These are phyloP conservation scores for Cyberlindnera sargentensis DNA, from an alignment of 805 yeast species.

Conservation along the genomic window DNA sequence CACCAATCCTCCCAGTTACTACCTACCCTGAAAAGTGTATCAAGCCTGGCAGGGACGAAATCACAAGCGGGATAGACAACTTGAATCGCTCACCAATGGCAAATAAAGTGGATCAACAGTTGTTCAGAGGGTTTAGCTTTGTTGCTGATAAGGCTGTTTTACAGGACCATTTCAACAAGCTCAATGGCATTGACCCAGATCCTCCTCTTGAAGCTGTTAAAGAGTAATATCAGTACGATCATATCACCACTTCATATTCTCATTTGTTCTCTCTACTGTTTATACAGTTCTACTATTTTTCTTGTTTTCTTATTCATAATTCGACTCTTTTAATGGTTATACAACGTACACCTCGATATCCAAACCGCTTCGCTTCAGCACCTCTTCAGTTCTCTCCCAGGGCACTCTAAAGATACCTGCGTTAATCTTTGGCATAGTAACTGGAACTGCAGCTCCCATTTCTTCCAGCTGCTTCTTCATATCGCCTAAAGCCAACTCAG, in stretches of 20 bases:
- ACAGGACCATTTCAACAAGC: slow-evolving; percentile 16
- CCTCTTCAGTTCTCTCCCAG: slow-evolving; percentile 61
- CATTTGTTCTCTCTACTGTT: too few relatives aligned
- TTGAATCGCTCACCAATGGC: too few relatives aligned
- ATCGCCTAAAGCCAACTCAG: slow-evolving; percentile 43
- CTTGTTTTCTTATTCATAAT: too few relatives aligned
- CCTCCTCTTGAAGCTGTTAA: background rate
- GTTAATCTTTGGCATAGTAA: slow-evolving; percentile 73
- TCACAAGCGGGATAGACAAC: too few relatives aligned
- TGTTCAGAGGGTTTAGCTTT: slow-evolving; percentile 39
- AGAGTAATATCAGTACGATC: background rate
- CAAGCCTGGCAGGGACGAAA: too few relatives aligned
- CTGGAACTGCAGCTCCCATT: slow-evolving; percentile 1
- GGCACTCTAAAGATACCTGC: slow-evolving; percentile 78
- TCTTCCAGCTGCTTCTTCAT: slow-evolving; percentile 32
- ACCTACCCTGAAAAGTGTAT: too few relatives aligned
- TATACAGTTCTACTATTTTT: too few relatives aligned
- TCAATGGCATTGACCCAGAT: background rate
- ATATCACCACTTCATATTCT: too few relatives aligned
- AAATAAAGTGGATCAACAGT: slow-evolving; percentile 6
- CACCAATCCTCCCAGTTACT: slow-evolving; percentile 36
- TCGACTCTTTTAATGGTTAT: background rate
- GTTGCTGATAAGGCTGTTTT: slow-evolving; percentile 34
- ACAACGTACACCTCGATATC: slow-evolving; percentile 43
- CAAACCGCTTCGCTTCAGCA: slow-evolving; percentile 31